Percentiles rank a stretch among this genome's conserved stretches.
Conservation (phyloP, 768 basidiomycete species). For the Hypholoma fasciculare region DNA sequence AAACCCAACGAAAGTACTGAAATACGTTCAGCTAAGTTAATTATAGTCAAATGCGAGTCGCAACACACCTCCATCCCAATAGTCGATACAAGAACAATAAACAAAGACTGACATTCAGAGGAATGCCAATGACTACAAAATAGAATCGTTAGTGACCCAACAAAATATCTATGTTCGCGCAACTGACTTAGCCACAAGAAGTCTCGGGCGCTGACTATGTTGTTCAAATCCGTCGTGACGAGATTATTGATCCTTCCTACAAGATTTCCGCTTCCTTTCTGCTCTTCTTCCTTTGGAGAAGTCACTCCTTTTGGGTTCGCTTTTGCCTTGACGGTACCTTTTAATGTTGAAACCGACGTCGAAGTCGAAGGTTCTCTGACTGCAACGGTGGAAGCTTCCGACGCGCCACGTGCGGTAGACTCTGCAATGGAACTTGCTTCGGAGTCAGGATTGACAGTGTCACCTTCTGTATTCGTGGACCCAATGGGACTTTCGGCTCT, state of each 20-base stretch:
- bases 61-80: constrained; percentile 44
- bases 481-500: constrained; percentile 24
- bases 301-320: not conserved
- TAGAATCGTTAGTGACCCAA: not conserved
- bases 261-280: constrained; percentile 49
- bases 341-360: not conserved
- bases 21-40: not conserved
- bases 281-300: constrained; percentile 12
- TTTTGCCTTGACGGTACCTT: not conserved
- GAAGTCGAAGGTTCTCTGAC: constrained; percentile 36
- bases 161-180: not conserved
- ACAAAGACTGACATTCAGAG: constrained; percentile 39
- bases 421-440: not conserved
- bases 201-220: constrained; percentile 29
- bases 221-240: constrained; percentile 24
- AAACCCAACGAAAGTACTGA: constrained; percentile 55
- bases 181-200: constrained; percentile 17
- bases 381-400: constrained; percentile 8
- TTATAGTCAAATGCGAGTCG: constrained; percentile 1
- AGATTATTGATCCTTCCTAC: constrained; percentile 75
- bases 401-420: not conserved
- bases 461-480: not conserved
- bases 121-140: constrained; percentile 34
- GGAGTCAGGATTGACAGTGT: not conserved
- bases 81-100: constrained; percentile 45